A percentile compares a stretch with the other conserved stretches of the same genome.
Evolutionary conservation across 1,284 basidiomycete genomes (phyloP).

Genomic region (Gymnopus androsaceus): DNA sequence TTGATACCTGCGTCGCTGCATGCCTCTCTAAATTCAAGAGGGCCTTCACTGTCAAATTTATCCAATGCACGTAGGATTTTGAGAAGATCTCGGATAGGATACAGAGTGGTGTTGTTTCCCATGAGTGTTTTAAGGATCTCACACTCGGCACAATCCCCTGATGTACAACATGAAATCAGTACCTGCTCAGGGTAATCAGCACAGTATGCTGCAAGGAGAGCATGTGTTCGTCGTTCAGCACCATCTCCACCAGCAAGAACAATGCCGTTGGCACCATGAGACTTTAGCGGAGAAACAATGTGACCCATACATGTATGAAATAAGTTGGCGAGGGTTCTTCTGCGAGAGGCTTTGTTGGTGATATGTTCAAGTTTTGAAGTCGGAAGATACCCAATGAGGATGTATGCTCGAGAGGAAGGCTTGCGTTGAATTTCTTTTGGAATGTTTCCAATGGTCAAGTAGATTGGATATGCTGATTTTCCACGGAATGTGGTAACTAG

Average conservation of each 20-base stretch:
- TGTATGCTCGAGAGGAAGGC: slow-evolving; percentile 33
- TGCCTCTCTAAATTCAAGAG: too few relatives aligned
- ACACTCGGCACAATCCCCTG: too few relatives aligned
- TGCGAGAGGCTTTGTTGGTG: slow-evolving; percentile 28
- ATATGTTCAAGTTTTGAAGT: slow-evolving; percentile 34
- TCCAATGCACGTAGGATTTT: too few relatives aligned
- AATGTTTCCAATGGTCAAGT: slow-evolving; percentile 46
- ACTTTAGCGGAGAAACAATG: slow-evolving; percentile 26
- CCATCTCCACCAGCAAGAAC: slow-evolving; percentile 24
- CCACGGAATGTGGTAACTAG: too few relatives aligned
- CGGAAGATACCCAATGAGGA: slow-evolving; percentile 43
- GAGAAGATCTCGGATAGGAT: too few relatives aligned
- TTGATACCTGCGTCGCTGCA: too few relatives aligned
- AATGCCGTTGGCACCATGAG: slow-evolving; percentile 26
- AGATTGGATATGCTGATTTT: slow-evolving; percentile 43
- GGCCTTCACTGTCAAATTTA: too few relatives aligned
- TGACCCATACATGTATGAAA: slow-evolving; percentile 37
- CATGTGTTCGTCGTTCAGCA: slow-evolving; percentile 22
- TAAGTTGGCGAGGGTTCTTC: slow-evolving; percentile 34
- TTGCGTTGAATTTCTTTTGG: slow-evolving; percentile 41
- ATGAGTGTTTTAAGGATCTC: too few relatives aligned
- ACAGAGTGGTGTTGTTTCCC: too few relatives aligned
- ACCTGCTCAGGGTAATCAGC: slow-evolving; percentile 17
- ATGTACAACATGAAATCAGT: too few relatives aligned
- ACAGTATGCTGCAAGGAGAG: slow-evolving; percentile 20